Conservation (phyloP, 208 protist genomes). For the Leishmania braziliensis region DNA sequence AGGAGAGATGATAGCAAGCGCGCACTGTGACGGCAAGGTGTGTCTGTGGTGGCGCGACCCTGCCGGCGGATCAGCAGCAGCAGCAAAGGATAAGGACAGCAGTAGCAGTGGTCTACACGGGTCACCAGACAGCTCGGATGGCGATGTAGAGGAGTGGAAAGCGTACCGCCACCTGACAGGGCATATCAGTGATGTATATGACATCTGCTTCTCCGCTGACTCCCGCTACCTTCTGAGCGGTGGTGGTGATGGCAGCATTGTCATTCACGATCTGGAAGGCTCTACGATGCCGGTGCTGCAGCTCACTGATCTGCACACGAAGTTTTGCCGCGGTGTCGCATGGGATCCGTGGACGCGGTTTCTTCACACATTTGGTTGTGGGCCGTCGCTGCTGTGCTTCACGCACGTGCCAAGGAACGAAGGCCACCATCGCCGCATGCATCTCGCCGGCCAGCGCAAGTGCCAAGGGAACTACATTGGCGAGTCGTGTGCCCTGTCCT, state of each 20-base stretch:
- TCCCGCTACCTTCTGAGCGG: slow-evolving; percentile 80
- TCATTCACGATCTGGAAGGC: slow-evolving; percentile 78
- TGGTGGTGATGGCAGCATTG: slow-evolving; percentile 74
- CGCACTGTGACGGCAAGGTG: slow-evolving; percentile 84
- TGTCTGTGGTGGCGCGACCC: slow-evolving; percentile 84
- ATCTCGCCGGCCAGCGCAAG: slow-evolving; percentile 63
- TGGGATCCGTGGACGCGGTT: slow-evolving; percentile 86
- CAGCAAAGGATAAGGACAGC: background rate
- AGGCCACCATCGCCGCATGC: slow-evolving; percentile 29
- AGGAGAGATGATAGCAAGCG: slow-evolving; percentile 78
- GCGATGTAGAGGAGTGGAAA: slow-evolving; percentile 74
- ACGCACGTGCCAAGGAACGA: slow-evolving; percentile 45
- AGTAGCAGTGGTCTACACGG: background rate
- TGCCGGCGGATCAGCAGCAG: slow-evolving; percentile 12
- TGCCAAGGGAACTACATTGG: slow-evolving; percentile 75
- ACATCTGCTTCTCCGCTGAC: slow-evolving; percentile 86
- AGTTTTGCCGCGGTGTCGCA: slow-evolving; percentile 86
- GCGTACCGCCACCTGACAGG: slow-evolving; percentile 84
- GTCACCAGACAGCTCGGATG: slow-evolving; percentile 2
- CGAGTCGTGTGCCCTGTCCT: slow-evolving; percentile 73
- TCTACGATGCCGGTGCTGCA: slow-evolving; percentile 73
- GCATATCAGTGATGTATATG: slow-evolving; percentile 87
- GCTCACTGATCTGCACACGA: slow-evolving; percentile 63
- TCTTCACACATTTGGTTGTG: slow-evolving; percentile 68
- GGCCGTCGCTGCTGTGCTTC: slow-evolving; percentile 76